Conservation (phyloP, 345 rosid genomes). For the Brassica cretica region DNA sequence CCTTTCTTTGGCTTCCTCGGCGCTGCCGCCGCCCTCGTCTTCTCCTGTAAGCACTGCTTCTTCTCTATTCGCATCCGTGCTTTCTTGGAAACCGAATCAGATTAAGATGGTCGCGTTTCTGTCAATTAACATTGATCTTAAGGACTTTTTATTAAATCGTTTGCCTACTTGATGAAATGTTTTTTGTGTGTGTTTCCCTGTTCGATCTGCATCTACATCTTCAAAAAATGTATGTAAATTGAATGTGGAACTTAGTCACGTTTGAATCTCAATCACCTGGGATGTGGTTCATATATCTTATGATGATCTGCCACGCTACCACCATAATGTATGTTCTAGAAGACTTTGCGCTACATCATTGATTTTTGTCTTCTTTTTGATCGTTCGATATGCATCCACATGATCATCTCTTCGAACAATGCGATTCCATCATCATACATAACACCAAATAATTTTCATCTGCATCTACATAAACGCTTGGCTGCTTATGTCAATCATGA, state of each 20-base stretch:
- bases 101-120: background rate
- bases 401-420: no score
- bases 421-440: no score
- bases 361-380: no score
- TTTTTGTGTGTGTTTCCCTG: background rate
- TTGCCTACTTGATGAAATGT: background rate
- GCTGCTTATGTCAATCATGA: no score
- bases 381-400: no score
- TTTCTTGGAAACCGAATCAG: background rate
- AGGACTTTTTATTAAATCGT: background rate
- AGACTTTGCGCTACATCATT: no score
- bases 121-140: background rate
- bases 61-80: background rate
- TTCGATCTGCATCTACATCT: background rate
- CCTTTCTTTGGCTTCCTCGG: background rate
- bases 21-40: constrained; percentile 1
- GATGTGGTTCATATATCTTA: background rate
- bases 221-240: background rate
- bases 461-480: no score
- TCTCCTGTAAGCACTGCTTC: background rate
- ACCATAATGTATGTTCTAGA: background rate
- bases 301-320: background rate
- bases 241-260: background rate
- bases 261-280: no score
- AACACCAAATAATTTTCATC: no score